These are phyloP conservation scores for Herpotrichia juniperi DNA, from an alignment of 2,329 filamentous ascomycete genomes.

Conservation along the genomic window DNA sequence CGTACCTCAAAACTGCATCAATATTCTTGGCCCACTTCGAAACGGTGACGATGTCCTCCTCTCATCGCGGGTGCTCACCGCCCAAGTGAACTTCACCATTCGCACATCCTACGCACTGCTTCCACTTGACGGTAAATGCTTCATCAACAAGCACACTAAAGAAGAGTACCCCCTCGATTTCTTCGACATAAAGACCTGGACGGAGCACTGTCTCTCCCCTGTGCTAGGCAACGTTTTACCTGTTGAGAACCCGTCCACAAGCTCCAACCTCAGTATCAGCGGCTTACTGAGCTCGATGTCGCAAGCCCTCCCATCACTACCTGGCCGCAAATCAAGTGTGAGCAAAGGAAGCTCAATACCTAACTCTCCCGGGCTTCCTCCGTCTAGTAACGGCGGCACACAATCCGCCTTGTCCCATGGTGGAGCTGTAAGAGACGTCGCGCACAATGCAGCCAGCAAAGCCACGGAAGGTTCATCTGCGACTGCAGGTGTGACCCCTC, in stretches of 20 bases:
- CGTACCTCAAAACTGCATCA: slow-evolving; percentile 83
- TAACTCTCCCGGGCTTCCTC: slow-evolving; percentile 10
- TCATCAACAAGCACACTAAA: slow-evolving; percentile 80
- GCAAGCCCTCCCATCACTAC: slow-evolving; percentile 50
- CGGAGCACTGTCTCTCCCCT: slow-evolving; percentile 77
- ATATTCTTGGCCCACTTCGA: slow-evolving; percentile 85
- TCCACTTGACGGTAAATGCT: slow-evolving; percentile 86
- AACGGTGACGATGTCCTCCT: slow-evolving; percentile 93
- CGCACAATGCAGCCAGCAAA: slow-evolving; percentile 32
- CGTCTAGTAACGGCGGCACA: slow-evolving; percentile 10
- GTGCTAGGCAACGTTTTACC: slow-evolving; percentile 74
- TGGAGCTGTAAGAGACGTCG: slow-evolving; percentile 22
- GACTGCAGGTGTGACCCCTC: slow-evolving; percentile 50
- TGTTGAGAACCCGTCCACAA: slow-evolving; percentile 48
- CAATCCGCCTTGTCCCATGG: background rate
- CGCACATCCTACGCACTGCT: slow-evolving; percentile 84
- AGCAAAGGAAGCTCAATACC: slow-evolving; percentile 30
- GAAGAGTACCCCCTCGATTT: slow-evolving; percentile 85
- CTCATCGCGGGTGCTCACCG: slow-evolving; percentile 87
- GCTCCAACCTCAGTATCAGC: slow-evolving; percentile 48
- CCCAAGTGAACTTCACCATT: slow-evolving; percentile 91
- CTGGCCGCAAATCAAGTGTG: slow-evolving; percentile 41
- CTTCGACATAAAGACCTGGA: slow-evolving; percentile 80
- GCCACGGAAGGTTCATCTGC: slow-evolving; percentile 35
- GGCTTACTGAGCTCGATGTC: slow-evolving; percentile 56